A percentile compares a stretch with the other conserved stretches of the same genome.
Evolutionary conservation across 2,329 filamentous ascomycete genomes (phyloP).

Genomic region (Arthrobotrys iridis): DNA sequence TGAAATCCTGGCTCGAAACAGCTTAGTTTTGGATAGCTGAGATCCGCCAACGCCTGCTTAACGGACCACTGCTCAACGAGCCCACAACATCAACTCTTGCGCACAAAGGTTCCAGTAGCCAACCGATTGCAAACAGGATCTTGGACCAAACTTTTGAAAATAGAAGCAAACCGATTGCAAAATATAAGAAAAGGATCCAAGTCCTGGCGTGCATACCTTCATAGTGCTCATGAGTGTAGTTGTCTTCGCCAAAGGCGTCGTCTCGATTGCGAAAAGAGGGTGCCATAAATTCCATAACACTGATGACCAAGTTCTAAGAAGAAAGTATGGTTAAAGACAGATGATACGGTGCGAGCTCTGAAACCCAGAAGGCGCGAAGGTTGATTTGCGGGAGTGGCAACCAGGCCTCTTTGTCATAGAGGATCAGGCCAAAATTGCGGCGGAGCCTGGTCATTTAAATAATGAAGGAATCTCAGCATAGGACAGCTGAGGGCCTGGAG

Average conservation of each 20-base stretch:
- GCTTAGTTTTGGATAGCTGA: too few relatives aligned
- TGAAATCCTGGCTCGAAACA: too few relatives aligned
- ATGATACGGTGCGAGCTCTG: not conserved
- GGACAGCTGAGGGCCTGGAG: not conserved
- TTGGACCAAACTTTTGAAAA: too few relatives aligned
- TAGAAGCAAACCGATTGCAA: too few relatives aligned
- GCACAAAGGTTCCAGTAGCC: too few relatives aligned
- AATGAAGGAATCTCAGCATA: not conserved
- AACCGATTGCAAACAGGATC: too few relatives aligned
- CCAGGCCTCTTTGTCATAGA: not conserved
- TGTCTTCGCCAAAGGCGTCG: not conserved
- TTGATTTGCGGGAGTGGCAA: not conserved
- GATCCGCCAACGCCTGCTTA: too few relatives aligned
- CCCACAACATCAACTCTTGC: too few relatives aligned
- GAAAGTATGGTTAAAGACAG: not conserved
- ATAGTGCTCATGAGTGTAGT: not conserved
- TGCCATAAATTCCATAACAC: not conserved
- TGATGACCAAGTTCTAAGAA: not conserved
- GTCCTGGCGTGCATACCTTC: not conserved
- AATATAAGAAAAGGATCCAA: too few relatives aligned
- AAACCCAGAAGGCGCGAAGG: not conserved
- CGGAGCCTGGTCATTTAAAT: not conserved
- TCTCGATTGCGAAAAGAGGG: too few relatives aligned
- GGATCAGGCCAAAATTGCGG: constrained; percentile 3
- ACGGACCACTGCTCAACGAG: too few relatives aligned